phyloP scores from a whole-genome alignment of 306 rosid species.

The Rosa multiflora region DNA sequence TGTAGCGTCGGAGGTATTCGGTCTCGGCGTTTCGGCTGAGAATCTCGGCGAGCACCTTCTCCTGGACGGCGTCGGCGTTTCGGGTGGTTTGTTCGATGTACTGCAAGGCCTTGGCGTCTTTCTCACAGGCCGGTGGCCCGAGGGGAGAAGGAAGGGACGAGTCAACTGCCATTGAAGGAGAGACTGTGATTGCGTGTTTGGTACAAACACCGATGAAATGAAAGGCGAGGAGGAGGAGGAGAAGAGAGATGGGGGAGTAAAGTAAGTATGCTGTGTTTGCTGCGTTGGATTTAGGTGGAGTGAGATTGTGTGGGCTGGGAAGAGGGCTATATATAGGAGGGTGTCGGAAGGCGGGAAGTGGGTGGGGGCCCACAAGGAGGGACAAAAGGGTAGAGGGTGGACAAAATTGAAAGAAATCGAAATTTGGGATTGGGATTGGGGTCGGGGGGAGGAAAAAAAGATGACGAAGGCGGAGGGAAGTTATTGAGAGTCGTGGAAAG shows the following conservation, averaged over 20 bases:
- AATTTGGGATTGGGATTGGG: too few species aligned
- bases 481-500: slow-evolving; percentile 7
- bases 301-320: slow-evolving; percentile 1
- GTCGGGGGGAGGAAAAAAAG: slow-evolving; percentile 5
- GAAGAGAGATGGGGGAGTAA: background rate
- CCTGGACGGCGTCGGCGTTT: slow-evolving; percentile 51
- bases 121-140: slow-evolving; percentile 51
- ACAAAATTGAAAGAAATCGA: background rate
- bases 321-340: slow-evolving; percentile 18
- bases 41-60: slow-evolving; percentile 37
- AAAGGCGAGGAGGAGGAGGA: background rate
- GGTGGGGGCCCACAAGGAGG: slow-evolving; percentile 17
- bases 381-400: background rate
- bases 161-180: slow-evolving; percentile 43
- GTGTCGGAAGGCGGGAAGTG: background rate
- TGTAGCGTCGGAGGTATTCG: slow-evolving; percentile 45
- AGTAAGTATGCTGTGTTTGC: background rate
- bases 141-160: slow-evolving; percentile 41
- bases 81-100: slow-evolving; percentile 53
- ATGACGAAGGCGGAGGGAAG: slow-evolving; percentile 22
- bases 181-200: background rate
- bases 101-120: slow-evolving; percentile 51
- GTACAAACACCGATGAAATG: background rate
- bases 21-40: slow-evolving; percentile 44
- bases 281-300: slow-evolving; percentile 1